Evolutionary conservation across 1,139 yeast species (phyloP), one percentile per base, ranked within the genome.

Genomic region (Cylindricascospora bacillispora): DNA sequence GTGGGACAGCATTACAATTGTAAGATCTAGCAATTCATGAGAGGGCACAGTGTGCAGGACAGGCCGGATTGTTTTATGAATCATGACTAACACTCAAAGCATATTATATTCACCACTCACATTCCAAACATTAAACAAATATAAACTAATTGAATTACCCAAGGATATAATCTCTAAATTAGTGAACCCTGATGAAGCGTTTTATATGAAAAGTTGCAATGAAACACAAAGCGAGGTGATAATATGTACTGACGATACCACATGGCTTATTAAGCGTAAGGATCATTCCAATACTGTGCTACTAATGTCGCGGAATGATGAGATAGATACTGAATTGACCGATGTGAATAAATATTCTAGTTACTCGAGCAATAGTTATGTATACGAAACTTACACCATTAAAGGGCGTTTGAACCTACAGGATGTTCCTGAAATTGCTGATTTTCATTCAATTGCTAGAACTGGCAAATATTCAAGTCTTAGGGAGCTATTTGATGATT

Each of bases 201-300:
- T n/a, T n/a, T n/a, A n/a, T n/a, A n/a, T n/a, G n/a, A n/a, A n/a
- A n/a, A n/a, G n/a, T n/a, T n/a, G n/a, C n/a, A n/a, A n/a, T n/a
- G n/a, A n/a, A n/a, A n/a, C n/a, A n/a, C 35, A 33, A 5, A 53
- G 63, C 14, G 67, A 67, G 26, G 63, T 79, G 15, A 80, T 75
- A 16, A 51, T 81, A n/a, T 76, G 86, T 36, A 69, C 92, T 1
- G 45, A 56, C 6, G 42, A 57, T 24, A 54, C 62, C 32, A 78
- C 93, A 0, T 83, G 72, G 68, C 62, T 62, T 32, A 48, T 85
- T 13, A 65, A 86, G 28, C 86, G 79, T 44, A 76, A 81, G 63
- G 81, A 82, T 49, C 95, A 86, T 52, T 80, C 95, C 6, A 85
- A 86, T 51, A 69, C 92, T 1, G 74, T 80, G 9, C 52, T 83